These are phyloP conservation scores for Ligustrum vulgare DNA, from an alignment of 257 asterid genomes.

Conservation along the genomic window DNA sequence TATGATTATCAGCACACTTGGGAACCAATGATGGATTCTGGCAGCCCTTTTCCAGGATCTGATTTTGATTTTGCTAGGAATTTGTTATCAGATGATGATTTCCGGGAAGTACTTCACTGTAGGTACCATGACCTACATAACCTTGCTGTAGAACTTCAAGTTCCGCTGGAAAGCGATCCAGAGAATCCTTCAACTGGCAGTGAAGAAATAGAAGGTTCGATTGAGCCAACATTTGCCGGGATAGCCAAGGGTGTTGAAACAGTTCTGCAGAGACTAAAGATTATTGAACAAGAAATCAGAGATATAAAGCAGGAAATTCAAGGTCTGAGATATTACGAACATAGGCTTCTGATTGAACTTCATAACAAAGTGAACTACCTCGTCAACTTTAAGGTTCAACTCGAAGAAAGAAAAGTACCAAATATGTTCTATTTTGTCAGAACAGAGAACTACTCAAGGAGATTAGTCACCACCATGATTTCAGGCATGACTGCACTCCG, in stretches of 20 bases:
- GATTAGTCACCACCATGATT: constrained; percentile 66
- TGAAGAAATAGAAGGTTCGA: constrained; percentile 46
- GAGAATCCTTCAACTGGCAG: constrained; percentile 26
- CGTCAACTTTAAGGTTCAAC: constrained; percentile 64
- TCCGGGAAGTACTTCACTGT: constrained; percentile 76
- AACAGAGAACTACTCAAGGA: constrained; percentile 76
- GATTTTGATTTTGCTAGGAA: constrained; percentile 79
- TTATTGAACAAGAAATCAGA: constrained; percentile 83
- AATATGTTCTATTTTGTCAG: constrained; percentile 72
- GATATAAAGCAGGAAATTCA: constrained; percentile 84
- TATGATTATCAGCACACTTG: constrained; percentile 93
- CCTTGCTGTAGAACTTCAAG: constrained; percentile 83
- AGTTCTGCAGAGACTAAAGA: constrained; percentile 71
- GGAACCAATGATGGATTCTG: constrained; percentile 59
- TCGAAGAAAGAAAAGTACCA: constrained; percentile 79
- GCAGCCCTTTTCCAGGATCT: constrained; percentile 48
- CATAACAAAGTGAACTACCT: constrained; percentile 74
- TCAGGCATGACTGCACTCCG: constrained; percentile 76
- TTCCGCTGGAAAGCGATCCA: constrained; percentile 50
- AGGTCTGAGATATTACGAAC: constrained; percentile 84
- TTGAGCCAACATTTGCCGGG: constrained; percentile 73
- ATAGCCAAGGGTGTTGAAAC: constrained; percentile 86
- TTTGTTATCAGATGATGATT: constrained; percentile 81
- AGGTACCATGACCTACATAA: constrained; percentile 76
- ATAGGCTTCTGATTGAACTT: constrained; percentile 63